Percentiles rank a stretch among this genome's conserved stretches.
phyloP scores from a whole-genome alignment of 2,329 filamentous ascomycete genomes.

The Claviceps spartinae region DNA sequence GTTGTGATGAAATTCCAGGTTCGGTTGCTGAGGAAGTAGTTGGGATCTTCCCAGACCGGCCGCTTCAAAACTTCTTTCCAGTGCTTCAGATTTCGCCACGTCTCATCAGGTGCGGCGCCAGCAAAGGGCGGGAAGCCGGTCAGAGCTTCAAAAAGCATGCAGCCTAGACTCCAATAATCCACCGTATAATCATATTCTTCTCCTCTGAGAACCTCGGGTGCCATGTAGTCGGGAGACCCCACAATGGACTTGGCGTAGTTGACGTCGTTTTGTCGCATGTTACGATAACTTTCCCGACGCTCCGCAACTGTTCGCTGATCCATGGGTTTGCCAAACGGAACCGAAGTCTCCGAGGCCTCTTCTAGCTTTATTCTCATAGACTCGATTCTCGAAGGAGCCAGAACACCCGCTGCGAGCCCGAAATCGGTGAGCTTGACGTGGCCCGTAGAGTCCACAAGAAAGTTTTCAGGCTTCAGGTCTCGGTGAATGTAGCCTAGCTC shows the following conservation, averaged over 20 bases:
- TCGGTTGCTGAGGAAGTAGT: slow-evolving; percentile 89
- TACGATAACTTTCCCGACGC: slow-evolving; percentile 85
- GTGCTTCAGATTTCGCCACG: slow-evolving; percentile 96
- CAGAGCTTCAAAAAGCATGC: slow-evolving; percentile 95
- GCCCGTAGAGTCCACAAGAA: slow-evolving; percentile 88
- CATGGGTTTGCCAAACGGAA: slow-evolving; percentile 87
- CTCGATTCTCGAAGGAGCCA: slow-evolving; percentile 91
- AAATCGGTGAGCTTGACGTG: slow-evolving; percentile 98
- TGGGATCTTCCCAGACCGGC: slow-evolving; percentile 94
- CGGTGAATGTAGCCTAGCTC: slow-evolving; percentile 94
- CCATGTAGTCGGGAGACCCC: slow-evolving; percentile 97
- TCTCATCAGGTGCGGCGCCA: slow-evolving; percentile 87
- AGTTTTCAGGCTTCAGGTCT: slow-evolving; percentile 96
- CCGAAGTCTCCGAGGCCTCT: slow-evolving; percentile 76
- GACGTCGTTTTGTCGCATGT: slow-evolving; percentile 80
- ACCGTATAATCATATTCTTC: slow-evolving; percentile 98
- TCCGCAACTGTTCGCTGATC: slow-evolving; percentile 84
- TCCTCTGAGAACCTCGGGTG: slow-evolving; percentile 88
- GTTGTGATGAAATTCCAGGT: slow-evolving; percentile 94
- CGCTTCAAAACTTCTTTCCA: slow-evolving; percentile 93
- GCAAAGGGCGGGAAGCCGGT: slow-evolving; percentile 96
- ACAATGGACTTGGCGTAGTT: slow-evolving; percentile 99
- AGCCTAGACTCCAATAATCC: slow-evolving; percentile 96
- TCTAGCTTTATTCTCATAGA: slow-evolving; percentile 95
- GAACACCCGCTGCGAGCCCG: slow-evolving; percentile 83